Base-by-base conservation (phyloP, 495 filamentous ascomycete species). In the Lasiosphaeria miniovina region DNA sequence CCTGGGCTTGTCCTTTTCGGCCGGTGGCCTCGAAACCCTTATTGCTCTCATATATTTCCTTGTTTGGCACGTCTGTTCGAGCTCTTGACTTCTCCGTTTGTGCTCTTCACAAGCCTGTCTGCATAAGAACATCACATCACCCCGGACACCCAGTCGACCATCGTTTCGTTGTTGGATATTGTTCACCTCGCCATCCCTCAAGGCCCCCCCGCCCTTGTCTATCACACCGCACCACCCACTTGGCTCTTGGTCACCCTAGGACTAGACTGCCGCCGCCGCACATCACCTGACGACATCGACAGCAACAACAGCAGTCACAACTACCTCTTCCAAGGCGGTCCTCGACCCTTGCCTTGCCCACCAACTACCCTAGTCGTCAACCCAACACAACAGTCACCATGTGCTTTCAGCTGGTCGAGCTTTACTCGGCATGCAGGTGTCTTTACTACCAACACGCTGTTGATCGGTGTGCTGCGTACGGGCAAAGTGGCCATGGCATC, bases 391-490 rank as follows among this genome's bases (percentile, higher is more conserved):
- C 40, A 45, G 51, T 54, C 68, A 66, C 8, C 59, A 93, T 93
- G 89, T 93, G 89, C 73, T 88, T 86, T 70, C 84, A 88, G 69
- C 68, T 93, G 62, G 77, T 89, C 61, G 89, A 92, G 70, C 85
- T 87, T 40, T 94, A 89, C 77, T 86, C 90, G 11, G 90, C 86
- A 57, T 96, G 90, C 84, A 79, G 85, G 59, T 96, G 90, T 73
- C 77, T 90, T 67, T 94, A 94, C 80, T 89, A 90, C 80, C 80
- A 86, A 61, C 91, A 96, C 71, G 84, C 86, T 48, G 77, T 93
- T 60, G 90, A 96, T 65, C 86, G 88, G 54, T 96, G 90, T 68
- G 74, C 82, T 36, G 78, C 84, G 12, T 88, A 89, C 65, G 86
- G 87, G 40, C 84, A 87, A 59, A 80, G 82, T 50, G 86, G 86